phyloP scores from a whole-genome alignment of 2,329 filamentous ascomycete genomes.

The Penicillium carneum region DNA sequence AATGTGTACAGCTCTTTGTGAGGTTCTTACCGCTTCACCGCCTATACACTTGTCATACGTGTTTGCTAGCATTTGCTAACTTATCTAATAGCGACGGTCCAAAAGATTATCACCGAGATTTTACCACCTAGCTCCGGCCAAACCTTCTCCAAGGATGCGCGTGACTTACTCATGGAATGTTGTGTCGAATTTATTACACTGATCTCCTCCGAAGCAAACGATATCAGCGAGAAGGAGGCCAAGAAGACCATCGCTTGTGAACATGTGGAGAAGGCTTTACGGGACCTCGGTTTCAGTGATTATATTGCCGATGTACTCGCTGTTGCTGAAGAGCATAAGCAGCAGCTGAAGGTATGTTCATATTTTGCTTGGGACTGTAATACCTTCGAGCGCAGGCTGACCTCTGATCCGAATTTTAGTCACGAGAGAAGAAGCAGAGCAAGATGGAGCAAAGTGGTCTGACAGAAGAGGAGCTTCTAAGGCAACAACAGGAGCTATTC shows the following conservation, averaged over 20 bases:
- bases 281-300: conserved; percentile 88
- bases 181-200: conserved; percentile 99
- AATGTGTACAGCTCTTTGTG: not conserved
- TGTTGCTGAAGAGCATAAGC: conserved; percentile 89
- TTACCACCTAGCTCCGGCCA: conserved; percentile 77
- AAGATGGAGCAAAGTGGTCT: conserved; percentile 95
- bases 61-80: conserved; percentile 23
- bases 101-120: conserved; percentile 92
- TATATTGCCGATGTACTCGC: conserved; percentile 88
- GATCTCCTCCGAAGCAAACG: conserved; percentile 97
- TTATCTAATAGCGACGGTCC: conserved; percentile 65
- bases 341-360: conserved; percentile 78
- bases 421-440: conserved; percentile 93
- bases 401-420: conserved; percentile 59
- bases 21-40: not conserved
- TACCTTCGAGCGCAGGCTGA: conserved; percentile 13
- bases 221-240: conserved; percentile 96
- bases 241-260: conserved; percentile 99
- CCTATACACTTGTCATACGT: not conserved
- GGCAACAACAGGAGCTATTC: conserved; percentile 91
- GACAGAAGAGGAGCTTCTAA: conserved; percentile 85
- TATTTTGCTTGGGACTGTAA: not conserved
- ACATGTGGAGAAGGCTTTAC: conserved; percentile 92
- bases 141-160: conserved; percentile 91
- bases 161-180: conserved; percentile 95